Conservation (phyloP, 1,139 yeast species). For the Debaryomyces nepalensis region DNA sequence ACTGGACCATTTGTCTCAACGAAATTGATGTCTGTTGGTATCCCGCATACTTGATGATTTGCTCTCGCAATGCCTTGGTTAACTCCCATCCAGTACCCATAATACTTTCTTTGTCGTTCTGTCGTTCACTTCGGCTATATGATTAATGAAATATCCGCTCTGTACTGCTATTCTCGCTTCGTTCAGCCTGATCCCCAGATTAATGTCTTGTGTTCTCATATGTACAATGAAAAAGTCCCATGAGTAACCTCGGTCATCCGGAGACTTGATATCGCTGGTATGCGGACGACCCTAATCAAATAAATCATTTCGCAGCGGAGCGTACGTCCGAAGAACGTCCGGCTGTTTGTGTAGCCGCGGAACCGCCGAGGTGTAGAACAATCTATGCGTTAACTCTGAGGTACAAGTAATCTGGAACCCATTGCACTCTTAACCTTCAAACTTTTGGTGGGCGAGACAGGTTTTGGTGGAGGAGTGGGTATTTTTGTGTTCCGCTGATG, state of each 20-base stretch:
- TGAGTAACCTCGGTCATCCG: slow-evolving; percentile 1
- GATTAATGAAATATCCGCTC: not conserved
- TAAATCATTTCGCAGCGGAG: not conserved
- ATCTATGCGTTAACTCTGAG: no score
- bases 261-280: not conserved
- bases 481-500: no score
- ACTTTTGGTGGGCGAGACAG: not conserved
- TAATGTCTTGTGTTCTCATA: slow-evolving; percentile 4
- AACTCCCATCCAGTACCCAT: slow-evolving; percentile 55
- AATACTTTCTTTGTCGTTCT: not conserved
- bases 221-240: not conserved
- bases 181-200: slow-evolving; percentile 10
- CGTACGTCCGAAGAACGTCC: not conserved
- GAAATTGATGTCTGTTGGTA: slow-evolving; percentile 86
- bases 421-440: no score
- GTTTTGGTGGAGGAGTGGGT: not conserved
- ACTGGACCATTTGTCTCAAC: slow-evolving; percentile 89
- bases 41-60: slow-evolving; percentile 62
- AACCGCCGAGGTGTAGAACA: slow-evolving; percentile 1
- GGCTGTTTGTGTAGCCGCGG: no score
- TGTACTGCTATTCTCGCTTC: not conserved
- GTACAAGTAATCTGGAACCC: no score
- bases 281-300: no score
- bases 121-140: not conserved
- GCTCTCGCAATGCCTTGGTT: slow-evolving; percentile 42